These are phyloP conservation scores for Leishmania mexicana DNA, from an alignment of 208 protist genomes.

Conservation along the genomic window DNA sequence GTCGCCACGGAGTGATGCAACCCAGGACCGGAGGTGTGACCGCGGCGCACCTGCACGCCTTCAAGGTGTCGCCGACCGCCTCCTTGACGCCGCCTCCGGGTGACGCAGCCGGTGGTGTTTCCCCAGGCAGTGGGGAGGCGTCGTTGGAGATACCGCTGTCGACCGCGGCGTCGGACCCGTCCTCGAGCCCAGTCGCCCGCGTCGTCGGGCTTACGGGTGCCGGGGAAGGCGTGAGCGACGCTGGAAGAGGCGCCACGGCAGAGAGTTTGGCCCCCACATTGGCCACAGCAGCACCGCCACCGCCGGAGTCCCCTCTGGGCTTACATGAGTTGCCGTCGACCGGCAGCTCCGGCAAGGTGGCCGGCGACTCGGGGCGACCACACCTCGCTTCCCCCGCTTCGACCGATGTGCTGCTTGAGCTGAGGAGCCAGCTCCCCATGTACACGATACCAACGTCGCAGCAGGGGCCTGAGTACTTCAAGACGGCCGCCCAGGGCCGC, in stretches of 20 bases:
- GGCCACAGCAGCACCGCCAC: background rate
- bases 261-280: too few species aligned
- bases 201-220: background rate
- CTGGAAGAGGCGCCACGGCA: background rate
- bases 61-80: background rate
- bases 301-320: background rate
- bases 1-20: background rate
- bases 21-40: background rate
- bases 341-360: background rate
- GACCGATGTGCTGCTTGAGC: conserved; percentile 21
- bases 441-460: conserved; percentile 73
- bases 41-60: background rate
- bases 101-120: background rate
- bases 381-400: background rate
- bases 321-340: background rate
- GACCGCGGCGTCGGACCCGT: conserved; percentile 3
- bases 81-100: background rate
- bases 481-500: conserved; percentile 37
- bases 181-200: background rate
- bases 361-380: background rate
- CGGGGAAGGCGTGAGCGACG: too few species aligned
- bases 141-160: conserved; percentile 9
- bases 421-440: conserved; percentile 30
- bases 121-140: background rate
- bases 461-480: conserved; percentile 82